Conservation (phyloP, 306 rosid species). For the Senna siamea region DNA sequence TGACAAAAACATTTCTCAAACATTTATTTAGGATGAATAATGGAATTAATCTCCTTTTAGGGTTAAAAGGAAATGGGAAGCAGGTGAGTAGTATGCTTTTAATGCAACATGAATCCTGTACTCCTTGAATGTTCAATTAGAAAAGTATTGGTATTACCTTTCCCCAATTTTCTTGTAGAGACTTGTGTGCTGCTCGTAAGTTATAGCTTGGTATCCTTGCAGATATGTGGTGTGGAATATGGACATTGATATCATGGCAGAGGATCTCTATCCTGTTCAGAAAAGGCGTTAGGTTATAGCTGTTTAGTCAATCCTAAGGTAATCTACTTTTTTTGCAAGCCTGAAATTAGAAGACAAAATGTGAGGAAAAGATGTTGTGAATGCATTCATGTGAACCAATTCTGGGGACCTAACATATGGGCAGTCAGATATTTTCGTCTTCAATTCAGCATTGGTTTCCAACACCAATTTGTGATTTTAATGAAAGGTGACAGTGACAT, state of each 20-base stretch:
- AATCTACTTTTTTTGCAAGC: constrained; percentile 23
- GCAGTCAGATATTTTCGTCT: background rate
- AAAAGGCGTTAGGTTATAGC: constrained; percentile 31
- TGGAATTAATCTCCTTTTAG: background rate
- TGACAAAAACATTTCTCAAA: constrained; percentile 2
- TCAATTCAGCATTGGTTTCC: constrained; percentile 7
- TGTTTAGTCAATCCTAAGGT: constrained; percentile 18
- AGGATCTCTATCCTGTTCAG: constrained; percentile 81
- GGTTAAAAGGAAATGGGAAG: background rate
- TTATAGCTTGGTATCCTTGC: constrained; percentile 91
- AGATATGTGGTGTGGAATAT: constrained; percentile 90
- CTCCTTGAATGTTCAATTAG: background rate
- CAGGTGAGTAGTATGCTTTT: constrained; percentile 4
- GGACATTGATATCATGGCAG: constrained; percentile 87
- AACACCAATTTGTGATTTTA: constrained; percentile 11
- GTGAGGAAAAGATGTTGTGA: background rate
- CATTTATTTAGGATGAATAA: background rate
- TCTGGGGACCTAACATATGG: background rate
- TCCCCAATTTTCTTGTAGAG: constrained; percentile 92
- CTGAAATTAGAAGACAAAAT: too few relatives aligned
- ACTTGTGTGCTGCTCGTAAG: constrained; percentile 80
- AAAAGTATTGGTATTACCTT: constrained; percentile 55
- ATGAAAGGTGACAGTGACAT: background rate
- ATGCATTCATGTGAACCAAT: constrained; percentile 1
- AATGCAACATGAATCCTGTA: background rate